phyloP scores from a whole-genome alignment of 805 yeast species.

The Barnettozyma wickerhamii region DNA sequence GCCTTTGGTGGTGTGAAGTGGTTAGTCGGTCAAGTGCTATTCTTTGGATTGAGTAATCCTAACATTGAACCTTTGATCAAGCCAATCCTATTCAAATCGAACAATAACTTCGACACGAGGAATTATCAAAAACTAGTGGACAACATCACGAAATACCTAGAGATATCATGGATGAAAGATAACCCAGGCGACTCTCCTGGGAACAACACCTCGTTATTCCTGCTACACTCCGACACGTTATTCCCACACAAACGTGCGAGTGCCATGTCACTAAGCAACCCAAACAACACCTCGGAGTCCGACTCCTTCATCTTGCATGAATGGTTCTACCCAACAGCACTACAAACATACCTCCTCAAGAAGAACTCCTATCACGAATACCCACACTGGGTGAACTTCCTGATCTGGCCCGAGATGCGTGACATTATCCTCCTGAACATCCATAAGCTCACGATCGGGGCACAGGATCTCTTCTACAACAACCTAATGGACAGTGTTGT shows the following conservation, averaged over 20 bases:
- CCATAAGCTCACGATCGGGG: constrained; percentile 4
- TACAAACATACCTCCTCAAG: constrained; percentile 10
- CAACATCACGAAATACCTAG: constrained; percentile 8
- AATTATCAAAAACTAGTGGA: constrained; percentile 5
- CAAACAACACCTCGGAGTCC: not conserved
- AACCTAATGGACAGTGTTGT: constrained; percentile 12
- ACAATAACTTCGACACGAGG: constrained; percentile 4
- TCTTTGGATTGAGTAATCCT: constrained; percentile 10
- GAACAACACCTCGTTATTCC: constrained; percentile 4
- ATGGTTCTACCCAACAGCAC: constrained; percentile 13
- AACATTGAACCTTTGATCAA: constrained; percentile 9
- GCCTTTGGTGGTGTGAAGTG: constrained; percentile 16
- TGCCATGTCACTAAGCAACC: not conserved
- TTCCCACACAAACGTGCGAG: constrained; percentile 1
- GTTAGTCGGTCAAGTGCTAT: constrained; percentile 13
- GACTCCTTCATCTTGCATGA: constrained; percentile 9
- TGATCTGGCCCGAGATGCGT: constrained; percentile 15
- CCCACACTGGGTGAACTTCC: constrained; percentile 15
- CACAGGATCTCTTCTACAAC: constrained; percentile 6
- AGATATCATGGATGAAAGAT: constrained; percentile 11
- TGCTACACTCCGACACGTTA: constrained; percentile 7
- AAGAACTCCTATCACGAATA: constrained; percentile 5
- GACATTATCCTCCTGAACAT: constrained; percentile 8
- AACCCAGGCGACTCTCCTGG: not conserved
- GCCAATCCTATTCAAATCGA: constrained; percentile 12